Conservation (phyloP, 2,329 filamentous ascomycete genomes). For the Phyllosticta citrichinensis region DNA sequence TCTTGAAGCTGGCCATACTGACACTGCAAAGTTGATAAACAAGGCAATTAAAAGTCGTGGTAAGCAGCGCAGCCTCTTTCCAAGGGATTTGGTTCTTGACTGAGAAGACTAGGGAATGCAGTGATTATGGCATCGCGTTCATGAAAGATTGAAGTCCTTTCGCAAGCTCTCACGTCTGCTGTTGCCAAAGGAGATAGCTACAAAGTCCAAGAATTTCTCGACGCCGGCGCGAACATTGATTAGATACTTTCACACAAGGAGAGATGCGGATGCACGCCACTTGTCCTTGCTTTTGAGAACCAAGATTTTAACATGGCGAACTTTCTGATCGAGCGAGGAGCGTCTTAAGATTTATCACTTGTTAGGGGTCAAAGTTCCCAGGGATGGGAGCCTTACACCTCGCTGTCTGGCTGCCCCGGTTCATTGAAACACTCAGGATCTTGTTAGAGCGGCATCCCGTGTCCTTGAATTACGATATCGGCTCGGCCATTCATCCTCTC, state of each 20-base stretch:
- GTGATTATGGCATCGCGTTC: too few relatives aligned
- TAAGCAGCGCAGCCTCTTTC: too few relatives aligned
- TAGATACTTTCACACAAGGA: neutral
- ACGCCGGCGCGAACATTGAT: neutral
- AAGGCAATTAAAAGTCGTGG: neutral
- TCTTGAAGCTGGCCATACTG: neutral
- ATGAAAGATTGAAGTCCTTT: neutral
- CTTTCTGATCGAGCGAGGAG: neutral
- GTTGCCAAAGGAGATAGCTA: accelerated
- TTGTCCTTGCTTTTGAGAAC: neutral
- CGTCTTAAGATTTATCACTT: neutral
- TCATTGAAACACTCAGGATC: too few relatives aligned
- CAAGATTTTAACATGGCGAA: neutral
- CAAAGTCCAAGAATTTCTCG: neutral
- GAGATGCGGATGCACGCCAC: neutral
- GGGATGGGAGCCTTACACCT: too few relatives aligned
- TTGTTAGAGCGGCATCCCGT: too few relatives aligned
- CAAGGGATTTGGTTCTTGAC: too few relatives aligned
- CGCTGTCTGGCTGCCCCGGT: too few relatives aligned
- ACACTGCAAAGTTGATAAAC: neutral
- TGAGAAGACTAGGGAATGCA: too few relatives aligned
- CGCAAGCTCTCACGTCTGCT: neutral
- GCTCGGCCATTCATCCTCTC: neutral
- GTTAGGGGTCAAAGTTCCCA: too few relatives aligned
- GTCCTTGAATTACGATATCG: too few relatives aligned